Base-by-base conservation (phyloP, 306 rosid genomes). In the Castanea mollissima region DNA sequence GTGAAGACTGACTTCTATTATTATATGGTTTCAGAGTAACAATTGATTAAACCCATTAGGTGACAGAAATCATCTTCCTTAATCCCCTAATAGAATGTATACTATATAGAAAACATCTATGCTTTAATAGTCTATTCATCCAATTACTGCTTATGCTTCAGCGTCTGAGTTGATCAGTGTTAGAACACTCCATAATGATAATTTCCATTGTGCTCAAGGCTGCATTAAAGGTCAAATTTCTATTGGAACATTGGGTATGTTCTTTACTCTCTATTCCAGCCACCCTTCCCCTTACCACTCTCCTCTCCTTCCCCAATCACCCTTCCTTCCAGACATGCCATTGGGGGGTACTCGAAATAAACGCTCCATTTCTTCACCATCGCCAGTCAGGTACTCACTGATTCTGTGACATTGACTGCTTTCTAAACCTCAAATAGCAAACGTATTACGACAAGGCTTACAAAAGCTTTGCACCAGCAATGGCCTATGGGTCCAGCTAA, bases 51-150 rank as follows among this genome's bases (percentile, higher is more conserved):
- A 68, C 27, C 74, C 73, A 23, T 69, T 67, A 16, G 8, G 65
- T 11, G 80, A 80, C 60, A 19, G 44, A 56, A 77, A 84, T 86
- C 71, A 76, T 68, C 63, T 63, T 25, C 55, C 56, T 74, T 23
- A 23, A 23, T 23, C 23, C 23, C 23, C 23, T 23, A 23, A 81
- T 84, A 69, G 70, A 88, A 86, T 35, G 41, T 35, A 35, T 35
- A 35, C 41, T 35, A 5, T 4, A 35, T 35, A 35, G 41, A 35
- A 4, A 35, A 35, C 41, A 35, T 35, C 2, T 5, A 35, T 35
- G 41, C 6, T 4, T 18, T n/a, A 21, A 23, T 23, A 59, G 16
- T 23, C 23, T 59, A 23, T 23, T 23, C 65, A 21, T 21, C n/a
- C 69, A 13, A 6, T 15, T 13, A 60, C 19, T 9, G 68, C 5